A percentile compares a stretch with the other conserved stretches of the same genome.
phyloP scores from a whole-genome alignment of 129 eudicot genomes.

The Daucus carota region DNA sequence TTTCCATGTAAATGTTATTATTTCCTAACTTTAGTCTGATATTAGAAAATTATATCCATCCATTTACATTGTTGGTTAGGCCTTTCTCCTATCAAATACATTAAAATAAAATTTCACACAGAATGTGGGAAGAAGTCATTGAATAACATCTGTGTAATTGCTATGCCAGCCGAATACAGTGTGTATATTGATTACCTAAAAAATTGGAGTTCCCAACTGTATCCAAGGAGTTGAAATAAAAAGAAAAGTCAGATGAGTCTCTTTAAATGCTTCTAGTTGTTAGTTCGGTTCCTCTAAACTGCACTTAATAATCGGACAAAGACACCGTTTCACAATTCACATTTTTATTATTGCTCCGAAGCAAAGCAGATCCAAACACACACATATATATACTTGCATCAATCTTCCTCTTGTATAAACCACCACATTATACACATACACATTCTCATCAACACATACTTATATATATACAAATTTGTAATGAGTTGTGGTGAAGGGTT shows the following conservation, averaged over 20 bases:
- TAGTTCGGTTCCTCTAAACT: slow-evolving; percentile 1
- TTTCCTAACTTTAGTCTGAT: no score
- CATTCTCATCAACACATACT: no score
- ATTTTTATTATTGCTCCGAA: no score
- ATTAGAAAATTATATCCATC: no score
- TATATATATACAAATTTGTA: background rate
- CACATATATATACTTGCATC: background rate
- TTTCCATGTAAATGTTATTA: no score
- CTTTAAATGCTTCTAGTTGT: slow-evolving; percentile 4
- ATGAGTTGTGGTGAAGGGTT: slow-evolving; percentile 7
- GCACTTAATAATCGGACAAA: background rate
- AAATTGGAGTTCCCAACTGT: background rate
- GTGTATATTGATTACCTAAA: background rate
- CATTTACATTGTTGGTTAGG: no score
- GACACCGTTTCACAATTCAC: no score
- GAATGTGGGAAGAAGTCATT: background rate
- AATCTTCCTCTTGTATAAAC: background rate
- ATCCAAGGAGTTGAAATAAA: background rate
- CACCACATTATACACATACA: background rate
- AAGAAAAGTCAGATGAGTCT: background rate
- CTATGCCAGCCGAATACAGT: background rate
- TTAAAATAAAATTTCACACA: no score
- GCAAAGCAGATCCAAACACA: background rate
- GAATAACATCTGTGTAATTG: background rate
- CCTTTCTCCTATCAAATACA: no score